phyloP scores from a whole-genome alignment of 2,329 filamentous ascomycete species.

The Lachnellula suecica region DNA sequence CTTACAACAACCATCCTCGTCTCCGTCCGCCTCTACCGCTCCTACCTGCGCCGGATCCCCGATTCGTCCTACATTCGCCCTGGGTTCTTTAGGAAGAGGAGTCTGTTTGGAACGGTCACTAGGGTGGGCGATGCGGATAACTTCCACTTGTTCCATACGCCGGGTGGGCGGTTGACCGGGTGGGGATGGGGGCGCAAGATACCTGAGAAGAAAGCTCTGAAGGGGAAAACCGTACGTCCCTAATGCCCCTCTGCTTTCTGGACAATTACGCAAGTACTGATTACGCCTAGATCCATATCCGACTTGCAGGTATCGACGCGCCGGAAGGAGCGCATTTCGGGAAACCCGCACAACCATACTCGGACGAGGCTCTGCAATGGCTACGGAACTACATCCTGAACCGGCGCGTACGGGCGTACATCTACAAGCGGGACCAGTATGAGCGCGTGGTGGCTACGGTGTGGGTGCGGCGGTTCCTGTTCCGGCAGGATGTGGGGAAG shows the following conservation, averaged over 20 bases:
- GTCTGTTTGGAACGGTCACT: constrained; percentile 81
- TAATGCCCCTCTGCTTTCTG: not conserved
- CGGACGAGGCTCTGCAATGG: constrained; percentile 79
- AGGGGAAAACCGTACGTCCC: constrained; percentile 69
- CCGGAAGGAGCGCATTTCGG: constrained; percentile 94
- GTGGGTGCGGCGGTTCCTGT: constrained; percentile 63
- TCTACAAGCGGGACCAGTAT: constrained; percentile 89
- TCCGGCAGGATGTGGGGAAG: constrained; percentile 78
- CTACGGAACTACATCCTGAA: constrained; percentile 71
- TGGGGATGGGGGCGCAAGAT: constrained; percentile 88
- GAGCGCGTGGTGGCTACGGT: constrained; percentile 87
- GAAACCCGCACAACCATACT: constrained; percentile 78
- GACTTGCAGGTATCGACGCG: constrained; percentile 89
- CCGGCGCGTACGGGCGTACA: constrained; percentile 74
- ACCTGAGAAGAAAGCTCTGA: constrained; percentile 67
- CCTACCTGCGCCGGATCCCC: constrained; percentile 82
- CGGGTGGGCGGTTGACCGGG: constrained; percentile 80
- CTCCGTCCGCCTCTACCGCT: constrained; percentile 63
- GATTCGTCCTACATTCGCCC: constrained; percentile 74
- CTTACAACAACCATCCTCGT: constrained; percentile 55
- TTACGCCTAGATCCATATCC: constrained; percentile 70
- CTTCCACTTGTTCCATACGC: constrained; percentile 92
- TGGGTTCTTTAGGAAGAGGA: constrained; percentile 70
- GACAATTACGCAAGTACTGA: constrained; percentile 9
- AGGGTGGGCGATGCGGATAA: constrained; percentile 96